Evolutionary conservation across 106 monocot species (phyloP).

Genomic region (Dendrobium officinale): DNA sequence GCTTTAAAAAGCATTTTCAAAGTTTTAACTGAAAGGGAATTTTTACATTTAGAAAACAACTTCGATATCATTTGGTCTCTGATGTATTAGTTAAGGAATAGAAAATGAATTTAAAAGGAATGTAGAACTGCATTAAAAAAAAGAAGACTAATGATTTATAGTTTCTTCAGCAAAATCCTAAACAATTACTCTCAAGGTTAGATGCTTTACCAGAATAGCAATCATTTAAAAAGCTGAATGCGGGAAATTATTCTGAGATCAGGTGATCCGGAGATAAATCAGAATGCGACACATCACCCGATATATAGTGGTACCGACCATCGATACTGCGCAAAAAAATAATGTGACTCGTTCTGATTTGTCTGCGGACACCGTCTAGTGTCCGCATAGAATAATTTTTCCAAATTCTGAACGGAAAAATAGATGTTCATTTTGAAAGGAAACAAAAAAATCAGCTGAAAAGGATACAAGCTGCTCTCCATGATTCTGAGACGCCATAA

Average conservation of each 20-base stretch:
- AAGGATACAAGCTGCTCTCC: slow-evolving; percentile 4
- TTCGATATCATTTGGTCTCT: background rate
- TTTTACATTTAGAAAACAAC: background rate
- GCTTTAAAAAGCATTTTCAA: background rate
- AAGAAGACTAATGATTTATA: too few species aligned
- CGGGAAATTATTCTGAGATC: background rate
- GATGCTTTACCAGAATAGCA: background rate
- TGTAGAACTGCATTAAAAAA: too few species aligned
- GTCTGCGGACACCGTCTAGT: too few species aligned
- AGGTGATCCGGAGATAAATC: too few species aligned
- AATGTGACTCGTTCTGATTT: too few species aligned
- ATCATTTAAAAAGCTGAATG: background rate
- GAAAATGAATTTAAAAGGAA: background rate
- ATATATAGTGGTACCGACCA: too few species aligned
- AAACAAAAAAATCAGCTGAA: background rate
- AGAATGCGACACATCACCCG: too few species aligned
- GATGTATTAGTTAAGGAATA: background rate
- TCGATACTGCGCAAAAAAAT: too few species aligned
- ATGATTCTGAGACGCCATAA: background rate
- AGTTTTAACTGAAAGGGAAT: background rate
- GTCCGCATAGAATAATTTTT: too few species aligned
- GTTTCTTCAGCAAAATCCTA: background rate
- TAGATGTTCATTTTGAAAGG: background rate
- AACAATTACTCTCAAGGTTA: background rate
- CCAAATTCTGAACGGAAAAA: too few species aligned